phyloP scores from a whole-genome alignment of 306 rosid species.

The Rubus idaeus region DNA sequence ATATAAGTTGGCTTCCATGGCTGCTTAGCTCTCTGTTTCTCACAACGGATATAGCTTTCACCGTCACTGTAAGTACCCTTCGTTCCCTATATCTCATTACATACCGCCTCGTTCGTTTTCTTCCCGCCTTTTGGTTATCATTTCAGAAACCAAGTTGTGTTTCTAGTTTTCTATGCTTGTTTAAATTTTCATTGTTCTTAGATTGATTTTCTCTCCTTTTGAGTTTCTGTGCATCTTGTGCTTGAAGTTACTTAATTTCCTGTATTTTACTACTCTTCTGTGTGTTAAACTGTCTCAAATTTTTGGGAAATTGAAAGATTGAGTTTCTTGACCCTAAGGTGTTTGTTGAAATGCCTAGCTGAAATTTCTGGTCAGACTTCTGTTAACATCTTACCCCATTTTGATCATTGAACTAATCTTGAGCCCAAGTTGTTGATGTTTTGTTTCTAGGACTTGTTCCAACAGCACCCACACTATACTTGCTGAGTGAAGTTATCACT shows the following conservation, averaged over 20 bases:
- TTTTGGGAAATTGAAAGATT: not conserved
- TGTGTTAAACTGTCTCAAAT: not conserved
- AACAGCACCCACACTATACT: not conserved
- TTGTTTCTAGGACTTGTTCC: not conserved
- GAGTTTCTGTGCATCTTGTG: not conserved
- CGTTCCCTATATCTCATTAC: not conserved
- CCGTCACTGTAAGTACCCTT: slow-evolving; percentile 12
- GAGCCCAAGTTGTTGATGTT: not conserved
- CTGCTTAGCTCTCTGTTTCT: not conserved
- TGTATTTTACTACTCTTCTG: not conserved
- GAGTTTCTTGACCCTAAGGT: not conserved
- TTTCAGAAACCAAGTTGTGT: not conserved
- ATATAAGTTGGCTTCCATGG: no score
- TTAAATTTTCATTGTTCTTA: not conserved
- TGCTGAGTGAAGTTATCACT: not conserved
- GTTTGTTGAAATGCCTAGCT: slow-evolving; percentile 23
- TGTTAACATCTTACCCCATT: not conserved
- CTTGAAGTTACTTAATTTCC: not conserved
- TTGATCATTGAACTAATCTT: not conserved
- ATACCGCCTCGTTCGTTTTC: not conserved
- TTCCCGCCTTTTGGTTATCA: not conserved
- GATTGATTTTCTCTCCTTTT: not conserved
- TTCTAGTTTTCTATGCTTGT: not conserved
- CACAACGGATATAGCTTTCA: not conserved
- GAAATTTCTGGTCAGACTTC: not conserved